Evolutionary conservation across 2,329 filamentous ascomycete species (phyloP).

Genomic region (Aspergillus eucalypticola): DNA sequence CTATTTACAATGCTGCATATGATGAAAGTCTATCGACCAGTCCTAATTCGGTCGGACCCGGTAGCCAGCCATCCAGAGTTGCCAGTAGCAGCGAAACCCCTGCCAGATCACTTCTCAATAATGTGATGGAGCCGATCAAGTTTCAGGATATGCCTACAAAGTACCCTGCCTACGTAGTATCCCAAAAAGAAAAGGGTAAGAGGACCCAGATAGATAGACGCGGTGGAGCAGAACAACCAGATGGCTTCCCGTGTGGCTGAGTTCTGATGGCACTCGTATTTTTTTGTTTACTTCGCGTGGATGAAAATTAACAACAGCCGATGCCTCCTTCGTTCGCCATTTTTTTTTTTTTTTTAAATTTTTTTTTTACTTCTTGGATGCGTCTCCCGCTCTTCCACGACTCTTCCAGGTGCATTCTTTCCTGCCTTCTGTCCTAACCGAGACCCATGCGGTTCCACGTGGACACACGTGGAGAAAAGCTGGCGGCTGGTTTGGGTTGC

Average conservation of each 20-base stretch:
- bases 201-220: not conserved
- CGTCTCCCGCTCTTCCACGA: conserved; percentile 21
- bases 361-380: not conserved
- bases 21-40: conserved; percentile 8
- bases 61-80: not conserved
- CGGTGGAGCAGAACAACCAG: conserved; percentile 8
- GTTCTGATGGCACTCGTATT: conserved; percentile 12
- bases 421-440: conserved; percentile 15
- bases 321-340: not conserved
- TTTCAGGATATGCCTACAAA: not conserved
- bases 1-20: conserved; percentile 18
- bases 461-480: conserved; percentile 35
- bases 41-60: conserved; percentile 12
- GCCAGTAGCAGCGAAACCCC: not conserved
- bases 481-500: conserved; percentile 6
- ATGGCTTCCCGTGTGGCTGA: conserved; percentile 14
- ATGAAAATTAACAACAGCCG: not conserved
- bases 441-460: conserved; percentile 39
- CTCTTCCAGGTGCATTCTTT: conserved; percentile 31
- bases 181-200: not conserved
- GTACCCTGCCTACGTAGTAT: not conserved
- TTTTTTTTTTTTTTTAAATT: no score
- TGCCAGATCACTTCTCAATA: not conserved
- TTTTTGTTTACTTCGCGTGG: not conserved
- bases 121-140: not conserved